These are phyloP conservation scores for Globisporangium okanoganense DNA, from an alignment of 352 stramenopile species.

Conservation along the genomic window DNA sequence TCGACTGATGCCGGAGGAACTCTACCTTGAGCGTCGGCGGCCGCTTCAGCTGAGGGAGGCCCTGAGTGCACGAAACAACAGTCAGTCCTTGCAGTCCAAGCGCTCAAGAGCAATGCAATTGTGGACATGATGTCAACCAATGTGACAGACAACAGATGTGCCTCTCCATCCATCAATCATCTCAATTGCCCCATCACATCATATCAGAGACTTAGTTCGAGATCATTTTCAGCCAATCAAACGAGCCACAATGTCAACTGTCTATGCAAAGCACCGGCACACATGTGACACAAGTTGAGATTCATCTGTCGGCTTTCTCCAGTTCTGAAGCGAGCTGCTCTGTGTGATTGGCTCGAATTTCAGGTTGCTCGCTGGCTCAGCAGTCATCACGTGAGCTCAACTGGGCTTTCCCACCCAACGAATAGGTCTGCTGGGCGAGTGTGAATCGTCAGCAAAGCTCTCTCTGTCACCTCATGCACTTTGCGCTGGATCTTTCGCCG, in stretches of 20 bases:
- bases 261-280: background rate
- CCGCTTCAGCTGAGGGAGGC: background rate
- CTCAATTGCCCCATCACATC: background rate
- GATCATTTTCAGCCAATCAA: constrained; percentile 7
- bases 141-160: constrained; percentile 3
- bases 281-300: background rate
- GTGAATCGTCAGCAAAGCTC: background rate
- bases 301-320: background rate
- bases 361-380: no score
- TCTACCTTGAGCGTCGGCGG: background rate
- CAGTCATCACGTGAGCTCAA: background rate
- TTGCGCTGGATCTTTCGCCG: constrained; percentile 5
- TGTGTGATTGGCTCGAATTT: no score
- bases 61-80: background rate
- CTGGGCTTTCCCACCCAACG: background rate
- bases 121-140: no score
- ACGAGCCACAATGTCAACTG: background rate
- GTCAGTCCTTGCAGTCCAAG: background rate
- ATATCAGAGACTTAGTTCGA: constrained; percentile 1
- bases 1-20: background rate
- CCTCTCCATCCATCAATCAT: constrained; percentile 3
- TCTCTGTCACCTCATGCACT: constrained; percentile 5
- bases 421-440: background rate
- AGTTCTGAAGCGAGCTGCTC: no score
- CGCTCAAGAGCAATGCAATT: no score